A percentile compares a stretch with the other conserved stretches of the same genome.
These are phyloP conservation scores for Alternaria gaisen DNA, from an alignment of 2,329 filamentous ascomycete species.

Conservation along the genomic window DNA sequence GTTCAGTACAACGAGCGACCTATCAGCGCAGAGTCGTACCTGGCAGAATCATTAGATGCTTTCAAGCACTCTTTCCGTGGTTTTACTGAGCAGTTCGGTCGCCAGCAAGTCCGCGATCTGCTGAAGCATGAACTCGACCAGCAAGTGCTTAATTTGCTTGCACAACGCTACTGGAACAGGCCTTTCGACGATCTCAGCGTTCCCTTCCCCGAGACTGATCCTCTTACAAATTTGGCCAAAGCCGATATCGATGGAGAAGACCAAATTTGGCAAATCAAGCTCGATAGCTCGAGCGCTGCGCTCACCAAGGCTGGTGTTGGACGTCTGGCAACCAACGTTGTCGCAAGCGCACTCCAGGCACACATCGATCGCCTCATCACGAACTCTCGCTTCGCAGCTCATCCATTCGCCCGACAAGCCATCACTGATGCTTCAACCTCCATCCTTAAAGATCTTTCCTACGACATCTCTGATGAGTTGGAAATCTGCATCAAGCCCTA, in stretches of 20 bases:
- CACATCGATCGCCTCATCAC: conserved; percentile 82
- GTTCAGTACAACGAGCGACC: conserved; percentile 98
- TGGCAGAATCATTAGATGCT: conserved; percentile 91
- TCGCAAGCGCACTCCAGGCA: conserved; percentile 84
- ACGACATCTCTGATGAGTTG: conserved; percentile 96
- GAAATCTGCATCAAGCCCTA: conserved; percentile 99
- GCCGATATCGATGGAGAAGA: conserved; percentile 76
- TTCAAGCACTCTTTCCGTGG: conserved; percentile 99
- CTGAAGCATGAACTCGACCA: conserved; percentile 94
- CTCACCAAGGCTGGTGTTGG: conserved; percentile 95
- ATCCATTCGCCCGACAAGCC: conserved; percentile 91
- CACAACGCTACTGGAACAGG: conserved; percentile 96
- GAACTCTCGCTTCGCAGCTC: conserved; percentile 83
- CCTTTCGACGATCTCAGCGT: conserved; percentile 84
- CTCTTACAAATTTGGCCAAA: conserved; percentile 80
- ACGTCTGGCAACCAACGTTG: conserved; percentile 88
- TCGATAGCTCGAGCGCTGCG: conserved; percentile 89
- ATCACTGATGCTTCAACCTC: conserved; percentile 89
- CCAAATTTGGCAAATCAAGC: conserved; percentile 90
- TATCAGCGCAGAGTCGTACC: conserved; percentile 92
- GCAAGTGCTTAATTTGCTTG: conserved; percentile 89
- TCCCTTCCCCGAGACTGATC: conserved; percentile 72
- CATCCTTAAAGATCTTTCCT: conserved; percentile 93
- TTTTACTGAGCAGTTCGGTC: conserved; percentile 88
- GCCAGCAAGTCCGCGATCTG: conserved; percentile 86